A percentile compares a stretch with the other conserved stretches of the same genome.
These are phyloP conservation scores for Plantago elongata DNA, from an alignment of 257 asterid species.

Conservation along the genomic window DNA sequence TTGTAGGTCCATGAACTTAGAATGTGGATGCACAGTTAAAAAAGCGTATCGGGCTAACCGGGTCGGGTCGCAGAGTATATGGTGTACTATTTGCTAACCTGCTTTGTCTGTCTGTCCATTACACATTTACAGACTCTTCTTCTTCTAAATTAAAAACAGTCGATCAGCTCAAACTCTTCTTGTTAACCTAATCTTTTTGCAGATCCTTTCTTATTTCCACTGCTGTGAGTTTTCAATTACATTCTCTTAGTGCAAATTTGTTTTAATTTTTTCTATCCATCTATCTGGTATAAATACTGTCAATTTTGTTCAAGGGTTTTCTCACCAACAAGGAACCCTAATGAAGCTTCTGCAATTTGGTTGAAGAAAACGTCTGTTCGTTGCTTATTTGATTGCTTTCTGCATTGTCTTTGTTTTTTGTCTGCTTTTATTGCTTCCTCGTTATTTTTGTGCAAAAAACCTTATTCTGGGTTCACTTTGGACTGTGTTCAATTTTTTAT, in stretches of 20 bases:
- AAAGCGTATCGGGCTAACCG: too few relatives aligned
- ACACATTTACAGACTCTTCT: too few relatives aligned
- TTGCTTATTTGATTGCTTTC: conserved; percentile 2
- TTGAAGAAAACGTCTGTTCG: neutral
- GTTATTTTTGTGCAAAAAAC: too few relatives aligned
- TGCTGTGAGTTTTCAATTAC: neutral
- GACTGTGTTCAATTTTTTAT: too few relatives aligned
- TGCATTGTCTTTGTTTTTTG: neutral
- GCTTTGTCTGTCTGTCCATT: too few relatives aligned
- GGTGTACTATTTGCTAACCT: too few relatives aligned
- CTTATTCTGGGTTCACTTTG: too few relatives aligned
- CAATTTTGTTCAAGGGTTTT: neutral
- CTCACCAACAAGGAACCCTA: neutral
- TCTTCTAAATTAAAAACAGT: too few relatives aligned
- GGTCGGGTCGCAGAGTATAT: too few relatives aligned
- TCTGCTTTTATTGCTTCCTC: neutral
- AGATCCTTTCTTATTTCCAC: neutral
- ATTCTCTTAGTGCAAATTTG: neutral
- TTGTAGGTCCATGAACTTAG: too few relatives aligned
- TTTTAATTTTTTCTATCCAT: neutral
- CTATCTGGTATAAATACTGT: neutral
- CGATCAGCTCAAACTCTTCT: neutral
- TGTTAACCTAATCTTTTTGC: neutral
- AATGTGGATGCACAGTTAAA: too few relatives aligned
- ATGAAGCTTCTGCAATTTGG: neutral